phyloP scores from a whole-genome alignment of 176 grass and related monocot species.

The Metroxylon sagu region DNA sequence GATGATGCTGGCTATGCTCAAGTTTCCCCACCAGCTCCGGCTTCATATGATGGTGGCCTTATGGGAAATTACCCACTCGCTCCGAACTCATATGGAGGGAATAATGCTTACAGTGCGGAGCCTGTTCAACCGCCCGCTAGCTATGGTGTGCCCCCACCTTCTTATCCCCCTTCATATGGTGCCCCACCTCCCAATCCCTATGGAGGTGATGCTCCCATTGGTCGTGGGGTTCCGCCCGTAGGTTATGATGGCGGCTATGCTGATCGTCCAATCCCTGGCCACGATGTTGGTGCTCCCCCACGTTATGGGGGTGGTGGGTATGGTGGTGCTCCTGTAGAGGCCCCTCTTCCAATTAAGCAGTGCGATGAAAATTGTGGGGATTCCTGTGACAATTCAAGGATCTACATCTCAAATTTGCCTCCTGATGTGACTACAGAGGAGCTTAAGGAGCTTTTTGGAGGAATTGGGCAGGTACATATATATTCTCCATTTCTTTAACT shows the following conservation, averaged over 20 bases:
- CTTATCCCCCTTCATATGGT: slow-evolving; percentile 73
- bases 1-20: slow-evolving; percentile 34
- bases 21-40: slow-evolving; percentile 46
- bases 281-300: slow-evolving; percentile 31
- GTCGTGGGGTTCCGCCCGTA: slow-evolving; percentile 38
- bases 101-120: slow-evolving; percentile 47
- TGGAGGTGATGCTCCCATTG: slow-evolving; percentile 30
- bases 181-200: slow-evolving; percentile 57
- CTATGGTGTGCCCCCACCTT: slow-evolving; percentile 53
- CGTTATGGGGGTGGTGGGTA: slow-evolving; percentile 30
- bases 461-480: slow-evolving; percentile 71
- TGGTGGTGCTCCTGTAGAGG: slow-evolving; percentile 31
- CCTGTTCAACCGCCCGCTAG: slow-evolving; percentile 59
- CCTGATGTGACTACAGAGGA: slow-evolving; percentile 89
- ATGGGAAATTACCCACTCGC: slow-evolving; percentile 36
- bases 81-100: slow-evolving; percentile 61
- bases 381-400: slow-evolving; percentile 87
- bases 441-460: slow-evolving; percentile 86
- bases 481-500: too few species aligned
- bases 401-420: slow-evolving; percentile 98
- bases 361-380: slow-evolving; percentile 91
- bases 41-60: slow-evolving; percentile 45
- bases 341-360: slow-evolving; percentile 57
- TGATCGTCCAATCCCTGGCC: slow-evolving; percentile 33
- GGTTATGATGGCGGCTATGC: slow-evolving; percentile 66